phyloP scores from a whole-genome alignment of 75 land plant genomes.

The Selaginella moellendorffii region DNA sequence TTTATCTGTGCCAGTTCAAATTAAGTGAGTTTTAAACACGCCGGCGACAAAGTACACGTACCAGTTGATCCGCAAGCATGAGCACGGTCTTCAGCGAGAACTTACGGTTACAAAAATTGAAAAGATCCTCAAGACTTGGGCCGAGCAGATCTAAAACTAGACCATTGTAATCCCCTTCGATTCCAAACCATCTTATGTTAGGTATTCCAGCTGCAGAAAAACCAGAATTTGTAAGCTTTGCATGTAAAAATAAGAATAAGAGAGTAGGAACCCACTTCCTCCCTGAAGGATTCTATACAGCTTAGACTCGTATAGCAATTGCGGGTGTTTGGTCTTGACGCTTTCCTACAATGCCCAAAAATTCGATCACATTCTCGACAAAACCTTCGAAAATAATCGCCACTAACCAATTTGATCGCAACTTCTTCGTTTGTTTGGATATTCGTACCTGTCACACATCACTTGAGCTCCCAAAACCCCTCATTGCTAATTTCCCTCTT shows the following conservation, averaged over 20 bases:
- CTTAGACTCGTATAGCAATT: slow-evolving; percentile 35
- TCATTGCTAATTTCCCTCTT: not conserved
- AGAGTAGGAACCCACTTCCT: slow-evolving; percentile 41
- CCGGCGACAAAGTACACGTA: slow-evolving; percentile 8
- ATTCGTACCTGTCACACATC: slow-evolving; percentile 49
- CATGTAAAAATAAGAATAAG: not conserved
- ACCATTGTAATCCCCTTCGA: slow-evolving; percentile 66
- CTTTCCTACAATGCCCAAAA: slow-evolving; percentile 35
- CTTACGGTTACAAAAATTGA: slow-evolving; percentile 72
- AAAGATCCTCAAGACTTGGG: slow-evolving; percentile 82
- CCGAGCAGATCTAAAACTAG: slow-evolving; percentile 84
- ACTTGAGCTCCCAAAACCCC: not conserved
- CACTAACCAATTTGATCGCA: slow-evolving; percentile 60
- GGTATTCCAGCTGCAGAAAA: slow-evolving; percentile 54
- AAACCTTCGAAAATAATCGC: not conserved
- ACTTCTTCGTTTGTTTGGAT: slow-evolving; percentile 55
- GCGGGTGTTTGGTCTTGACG: slow-evolving; percentile 41
- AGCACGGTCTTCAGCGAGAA: slow-evolving; percentile 65
- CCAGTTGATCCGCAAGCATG: slow-evolving; percentile 79
- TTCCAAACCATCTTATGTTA: slow-evolving; percentile 66
- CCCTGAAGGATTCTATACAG: slow-evolving; percentile 34
- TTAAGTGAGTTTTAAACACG: not conserved
- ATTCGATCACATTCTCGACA: no score
- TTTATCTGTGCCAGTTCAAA: slow-evolving; percentile 16
- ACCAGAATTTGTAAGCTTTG: slow-evolving; percentile 4